Evolutionary conservation across 2,329 filamentous ascomycete species (phyloP).

Genomic region (Ploettnerulaceae sp.): DNA sequence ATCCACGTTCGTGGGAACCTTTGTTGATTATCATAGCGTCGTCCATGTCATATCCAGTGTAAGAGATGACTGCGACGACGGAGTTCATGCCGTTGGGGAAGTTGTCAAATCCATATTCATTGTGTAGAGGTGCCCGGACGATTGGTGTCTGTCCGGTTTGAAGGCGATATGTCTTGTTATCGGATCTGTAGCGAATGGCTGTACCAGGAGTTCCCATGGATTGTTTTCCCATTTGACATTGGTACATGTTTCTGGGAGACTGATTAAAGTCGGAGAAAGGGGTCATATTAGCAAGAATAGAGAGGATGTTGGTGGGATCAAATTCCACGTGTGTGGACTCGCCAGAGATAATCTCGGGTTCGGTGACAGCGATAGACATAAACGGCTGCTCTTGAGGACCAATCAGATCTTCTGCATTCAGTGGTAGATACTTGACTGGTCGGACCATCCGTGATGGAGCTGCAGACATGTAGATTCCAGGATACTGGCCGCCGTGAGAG

Average conservation of each 20-base stretch:
- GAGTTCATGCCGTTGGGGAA: conserved; percentile 96
- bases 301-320: conserved; percentile 92
- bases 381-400: conserved; percentile 95
- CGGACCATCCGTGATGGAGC: conserved; percentile 81
- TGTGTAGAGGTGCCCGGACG: conserved; percentile 86
- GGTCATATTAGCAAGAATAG: conserved; percentile 96
- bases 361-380: conserved; percentile 95
- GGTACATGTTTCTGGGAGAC: conserved; percentile 98
- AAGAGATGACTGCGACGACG: conserved; percentile 95
- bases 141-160: conserved; percentile 96
- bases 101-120: conserved; percentile 94
- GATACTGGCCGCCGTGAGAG: conserved; percentile 89
- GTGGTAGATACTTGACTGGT: conserved; percentile 84
- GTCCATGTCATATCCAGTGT: conserved; percentile 99
- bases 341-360: conserved; percentile 80
- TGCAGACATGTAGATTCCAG: conserved; percentile 90
- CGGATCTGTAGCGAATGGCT: conserved; percentile 77
- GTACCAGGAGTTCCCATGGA: conserved; percentile 96
- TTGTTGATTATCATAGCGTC: conserved; percentile 99
- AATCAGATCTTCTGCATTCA: conserved; percentile 81
- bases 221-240: conserved; percentile 99
- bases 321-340: conserved; percentile 91
- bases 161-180: conserved; percentile 94
- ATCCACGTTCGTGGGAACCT: conserved; percentile 90
- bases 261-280: conserved; percentile 99